Evolutionary conservation across 352 stramenopile genomes (phyloP).

Genomic region (Aphanomyces stellatus): DNA sequence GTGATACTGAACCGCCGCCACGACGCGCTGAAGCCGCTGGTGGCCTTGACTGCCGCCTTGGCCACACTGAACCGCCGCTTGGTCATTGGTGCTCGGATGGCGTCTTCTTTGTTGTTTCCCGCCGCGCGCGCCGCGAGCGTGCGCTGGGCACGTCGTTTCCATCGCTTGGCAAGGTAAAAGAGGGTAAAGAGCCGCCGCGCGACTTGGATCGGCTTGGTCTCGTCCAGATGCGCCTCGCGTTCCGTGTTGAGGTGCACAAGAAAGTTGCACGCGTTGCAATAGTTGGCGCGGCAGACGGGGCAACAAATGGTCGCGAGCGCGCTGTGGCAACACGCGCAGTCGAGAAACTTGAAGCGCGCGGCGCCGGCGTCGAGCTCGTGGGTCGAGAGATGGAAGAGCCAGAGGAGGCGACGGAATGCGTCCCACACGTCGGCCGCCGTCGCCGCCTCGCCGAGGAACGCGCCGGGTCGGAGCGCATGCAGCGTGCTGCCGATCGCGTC

Average conservation of each 20-base stretch:
- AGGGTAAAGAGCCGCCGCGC: not conserved
- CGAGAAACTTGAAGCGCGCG: not conserved
- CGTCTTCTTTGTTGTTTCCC: too few species aligned
- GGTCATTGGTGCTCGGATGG: too few species aligned
- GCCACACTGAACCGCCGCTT: too few species aligned
- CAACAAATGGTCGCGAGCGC: not conserved
- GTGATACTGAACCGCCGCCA: too few species aligned
- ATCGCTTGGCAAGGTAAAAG: not conserved
- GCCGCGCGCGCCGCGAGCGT: not conserved
- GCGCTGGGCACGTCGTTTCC: not conserved
- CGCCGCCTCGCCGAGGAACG: not conserved
- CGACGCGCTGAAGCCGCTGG: too few species aligned
- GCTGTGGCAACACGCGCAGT: slow-evolving; percentile 14
- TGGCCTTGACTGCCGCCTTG: too few species aligned
- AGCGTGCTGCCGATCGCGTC: not conserved
- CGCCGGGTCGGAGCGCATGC: not conserved
- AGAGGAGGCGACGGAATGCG: slow-evolving; percentile 11
- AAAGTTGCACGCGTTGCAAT: slow-evolving; percentile 7
- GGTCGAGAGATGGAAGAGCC: slow-evolving; percentile 16
- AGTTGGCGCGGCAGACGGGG: slow-evolving; percentile 8
- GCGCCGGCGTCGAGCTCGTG: not conserved
- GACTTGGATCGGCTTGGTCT: slow-evolving; percentile 3
- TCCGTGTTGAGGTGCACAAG: slow-evolving; percentile 17
- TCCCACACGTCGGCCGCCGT: not conserved
- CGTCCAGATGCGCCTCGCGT: slow-evolving; percentile 11